These are phyloP conservation scores for Tylopilus subfusipes DNA, from an alignment of 768 basidiomycete genomes.

Conservation along the genomic window DNA sequence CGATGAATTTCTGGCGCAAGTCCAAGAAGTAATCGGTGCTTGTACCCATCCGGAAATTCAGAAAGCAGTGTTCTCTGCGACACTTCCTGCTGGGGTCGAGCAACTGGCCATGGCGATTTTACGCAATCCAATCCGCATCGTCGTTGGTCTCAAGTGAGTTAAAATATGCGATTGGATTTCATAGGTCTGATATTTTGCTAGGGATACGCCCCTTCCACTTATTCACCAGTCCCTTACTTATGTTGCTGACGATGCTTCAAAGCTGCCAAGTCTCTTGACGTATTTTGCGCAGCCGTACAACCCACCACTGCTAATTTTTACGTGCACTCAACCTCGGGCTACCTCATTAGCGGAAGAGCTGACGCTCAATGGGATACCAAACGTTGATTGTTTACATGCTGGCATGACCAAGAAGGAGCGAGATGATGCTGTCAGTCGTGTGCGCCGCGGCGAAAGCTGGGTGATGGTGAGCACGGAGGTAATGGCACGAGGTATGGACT, in stretches of 20 bases:
- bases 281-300: constrained; percentile 81
- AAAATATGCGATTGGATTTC: not conserved
- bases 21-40: constrained; percentile 79
- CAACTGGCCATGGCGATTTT: constrained; percentile 84
- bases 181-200: constrained; percentile 32
- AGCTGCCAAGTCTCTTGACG: constrained; percentile 81
- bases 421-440: constrained; percentile 77
- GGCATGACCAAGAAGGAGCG: constrained; percentile 85
- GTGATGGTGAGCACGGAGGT: constrained; percentile 95
- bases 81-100: constrained; percentile 85
- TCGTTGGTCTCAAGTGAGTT: constrained; percentile 93
- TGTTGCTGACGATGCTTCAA: constrained; percentile 91
- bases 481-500: constrained; percentile 98
- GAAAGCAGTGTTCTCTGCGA: constrained; percentile 93
- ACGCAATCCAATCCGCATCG: constrained; percentile 81
- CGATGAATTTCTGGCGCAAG: constrained; percentile 81
- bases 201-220: constrained; percentile 92
- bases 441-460: constrained; percentile 92
- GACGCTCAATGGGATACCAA: constrained; percentile 68
- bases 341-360: constrained; percentile 79
- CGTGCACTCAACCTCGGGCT: constrained; percentile 84
- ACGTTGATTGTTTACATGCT: constrained; percentile 89
- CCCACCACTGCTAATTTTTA: constrained; percentile 89
- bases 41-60: constrained; percentile 69
- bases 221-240: constrained; percentile 87